Evolutionary conservation across 1,284 basidiomycete genomes (phyloP), one percentile per base, ranked within the genome.

Genomic region (Ustilago trichophora): DNA sequence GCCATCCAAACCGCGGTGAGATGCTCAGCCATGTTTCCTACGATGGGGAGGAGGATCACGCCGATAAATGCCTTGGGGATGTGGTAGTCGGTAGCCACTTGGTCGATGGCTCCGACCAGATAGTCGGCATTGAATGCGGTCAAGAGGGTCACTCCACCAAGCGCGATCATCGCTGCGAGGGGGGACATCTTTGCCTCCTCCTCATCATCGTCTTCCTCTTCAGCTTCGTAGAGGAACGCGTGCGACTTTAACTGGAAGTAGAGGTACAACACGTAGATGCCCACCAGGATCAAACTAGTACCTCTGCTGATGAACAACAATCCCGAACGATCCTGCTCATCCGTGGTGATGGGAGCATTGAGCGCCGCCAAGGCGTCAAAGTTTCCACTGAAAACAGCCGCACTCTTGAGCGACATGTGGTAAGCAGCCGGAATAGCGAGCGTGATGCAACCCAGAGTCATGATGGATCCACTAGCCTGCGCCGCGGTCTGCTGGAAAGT

Each of bases 391-490:
- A 82, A 68, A 42, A 82, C 76, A 34, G 80, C 74, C 68, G 69
- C 21, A 6, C 47, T 36, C 19, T 55, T 67, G 27, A 64, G 34
- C 22, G 68, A 68, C 46, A 60, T 63, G 76, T 88, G 86, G 77
- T 92, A 94, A 1, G 92, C 92, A 26, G 92, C 92, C n/a, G 92
- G 92, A 55, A 96, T 89, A 63, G 93, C 89, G 34, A 96, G 86
- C 24, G 92, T 93, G 81, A 94, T 92, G 81, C 90, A 91, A 6
- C 92, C 87, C 29, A 95, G 84, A 4, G 91, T 93, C 90, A 94
- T 90, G 56, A 95, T 79, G n/a, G 72, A 75, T 34, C 67, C 77
- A 12, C 58, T 68, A 2, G 79, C 78, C 66, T 81, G 79, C 19
- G 79, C 79, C 6, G 79, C 75, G 1, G 79, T 81, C 57, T 77